A percentile compares a stretch with the other conserved stretches of the same genome.
Conservation (phyloP, 2,329 filamentous ascomycete species). For the Penicillium sp. region DNA sequence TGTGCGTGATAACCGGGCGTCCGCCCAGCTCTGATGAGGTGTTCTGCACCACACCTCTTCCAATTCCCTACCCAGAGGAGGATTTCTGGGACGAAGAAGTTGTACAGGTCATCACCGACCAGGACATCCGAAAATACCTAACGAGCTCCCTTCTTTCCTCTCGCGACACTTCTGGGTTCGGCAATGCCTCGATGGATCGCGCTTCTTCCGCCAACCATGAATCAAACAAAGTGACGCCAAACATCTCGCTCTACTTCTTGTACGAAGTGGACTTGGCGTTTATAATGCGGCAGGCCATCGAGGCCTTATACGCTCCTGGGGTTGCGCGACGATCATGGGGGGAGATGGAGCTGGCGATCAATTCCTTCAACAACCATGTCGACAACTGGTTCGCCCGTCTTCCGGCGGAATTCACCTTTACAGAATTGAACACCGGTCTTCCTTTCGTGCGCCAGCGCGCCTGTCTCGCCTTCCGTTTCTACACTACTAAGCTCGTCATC, state of each 20-base stretch:
- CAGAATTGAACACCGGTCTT: conserved; percentile 22
- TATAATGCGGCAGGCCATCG: conserved; percentile 35
- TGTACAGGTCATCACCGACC: conserved; percentile 31
- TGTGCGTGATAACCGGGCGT: conserved; percentile 43
- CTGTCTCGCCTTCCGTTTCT: conserved; percentile 40
- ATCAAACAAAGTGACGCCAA: conserved; percentile 28
- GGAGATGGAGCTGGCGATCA: conserved; percentile 37
- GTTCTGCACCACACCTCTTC: conserved; percentile 42
- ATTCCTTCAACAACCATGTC: conserved; percentile 31
- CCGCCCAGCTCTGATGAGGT: conserved; percentile 36
- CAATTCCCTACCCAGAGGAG: conserved; percentile 39
- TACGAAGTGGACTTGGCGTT: conserved; percentile 37
- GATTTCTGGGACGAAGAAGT: conserved; percentile 32
- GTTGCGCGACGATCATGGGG: conserved; percentile 33
- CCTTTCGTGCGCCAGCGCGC: conserved; percentile 33
- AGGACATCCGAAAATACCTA: conserved; percentile 31
- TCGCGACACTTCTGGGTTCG: conserved; percentile 8
- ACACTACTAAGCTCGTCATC: conserved; percentile 42
- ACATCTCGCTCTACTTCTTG: conserved; percentile 38
- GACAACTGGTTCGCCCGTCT: conserved; percentile 40
- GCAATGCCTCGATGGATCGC: conserved; percentile 4
- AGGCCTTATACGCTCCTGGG: conserved; percentile 38
- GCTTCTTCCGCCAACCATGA: not conserved
- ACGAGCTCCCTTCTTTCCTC: conserved; percentile 22
- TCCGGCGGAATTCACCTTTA: conserved; percentile 36